Evolutionary conservation across 2,329 filamentous ascomycete genomes (phyloP), one percentile per base, ranked within the genome.

Genomic region (Xylariaceae sp.): DNA sequence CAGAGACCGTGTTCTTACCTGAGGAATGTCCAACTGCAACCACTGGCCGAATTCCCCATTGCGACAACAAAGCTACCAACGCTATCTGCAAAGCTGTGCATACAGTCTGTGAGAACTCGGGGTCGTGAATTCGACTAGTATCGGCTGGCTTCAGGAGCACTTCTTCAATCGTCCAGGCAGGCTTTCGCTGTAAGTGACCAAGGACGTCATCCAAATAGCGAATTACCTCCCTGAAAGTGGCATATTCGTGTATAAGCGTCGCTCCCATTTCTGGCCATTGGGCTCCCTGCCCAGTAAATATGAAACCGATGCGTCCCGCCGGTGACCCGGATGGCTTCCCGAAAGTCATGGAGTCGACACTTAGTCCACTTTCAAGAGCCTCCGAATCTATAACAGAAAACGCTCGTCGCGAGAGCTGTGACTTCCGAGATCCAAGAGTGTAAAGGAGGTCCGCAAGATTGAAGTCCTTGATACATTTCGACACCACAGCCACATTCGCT

Each of bases 1-100:
- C 4, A 4, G 23, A 26, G 23, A 4, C 9, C 23, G 23, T 4
- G 40, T 40, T 48, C 48, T 51, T 43, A 40, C 56, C 56, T 1
- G 52, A 58, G 0, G 52, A 59, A 37, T 59, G 52, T 1, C 56
- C 52, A 12, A 47, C 40, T 1, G 26, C 20, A 0, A 41, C 52
- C 5, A 14, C 26, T 2, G 44, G 47, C 4, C 26, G 5, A 10
- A 59, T 48, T 14, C 48, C 23, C 52, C 56, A 55, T 18, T 43
- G 40, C 7, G n/a, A 1, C 7, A 59, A 20, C 1, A 59, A 23
- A 40, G 7, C 21, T 1, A 59, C 14, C 3, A 59, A 6, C 0
- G 18, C 56, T 14, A 59, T 48, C 9, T 26, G 23, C 9, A 26
- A 26, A 26, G 23, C 23, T 26, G 23, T 48, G 48, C 40, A 44